Conservation (phyloP, 2,329 filamentous ascomycete species). For the Pseudocercospora fijiensis region DNA sequence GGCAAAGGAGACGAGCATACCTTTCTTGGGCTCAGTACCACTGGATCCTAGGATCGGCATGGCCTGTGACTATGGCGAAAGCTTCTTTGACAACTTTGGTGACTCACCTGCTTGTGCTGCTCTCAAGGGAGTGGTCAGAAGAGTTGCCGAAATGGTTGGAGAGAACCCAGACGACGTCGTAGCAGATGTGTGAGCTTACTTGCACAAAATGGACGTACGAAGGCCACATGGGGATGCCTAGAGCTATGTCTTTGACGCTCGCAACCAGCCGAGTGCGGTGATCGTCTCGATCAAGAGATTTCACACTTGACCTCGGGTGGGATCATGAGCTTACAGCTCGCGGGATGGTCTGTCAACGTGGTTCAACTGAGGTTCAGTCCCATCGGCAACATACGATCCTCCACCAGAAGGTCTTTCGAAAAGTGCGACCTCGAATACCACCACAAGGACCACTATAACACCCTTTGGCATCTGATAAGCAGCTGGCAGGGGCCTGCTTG, state of each 20-base stretch:
- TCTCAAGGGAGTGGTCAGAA: slow-evolving; percentile 74
- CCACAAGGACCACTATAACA: background rate
- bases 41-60: slow-evolving; percentile 92
- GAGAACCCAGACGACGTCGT: slow-evolving; percentile 34
- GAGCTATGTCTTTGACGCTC: background rate
- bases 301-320: background rate
- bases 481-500: background rate
- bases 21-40: slow-evolving; percentile 85
- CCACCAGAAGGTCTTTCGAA: background rate
- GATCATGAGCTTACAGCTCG: background rate
- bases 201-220: background rate
- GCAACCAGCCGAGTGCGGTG: background rate
- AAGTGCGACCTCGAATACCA: background rate
- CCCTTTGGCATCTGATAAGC: background rate
- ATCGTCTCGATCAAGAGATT: background rate
- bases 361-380: no score
- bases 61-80: slow-evolving; percentile 96
- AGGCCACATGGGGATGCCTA: background rate
- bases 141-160: slow-evolving; percentile 50
- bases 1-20: slow-evolving; percentile 81
- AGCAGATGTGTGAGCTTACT: slow-evolving; percentile 26
- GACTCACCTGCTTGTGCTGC: slow-evolving; percentile 88
- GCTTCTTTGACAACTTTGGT: slow-evolving; percentile 89
- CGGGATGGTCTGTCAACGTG: background rate
- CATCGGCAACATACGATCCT: no score